Conservation (phyloP, 108 stramenopile genomes). For the Epithemia pelagica region DNA sequence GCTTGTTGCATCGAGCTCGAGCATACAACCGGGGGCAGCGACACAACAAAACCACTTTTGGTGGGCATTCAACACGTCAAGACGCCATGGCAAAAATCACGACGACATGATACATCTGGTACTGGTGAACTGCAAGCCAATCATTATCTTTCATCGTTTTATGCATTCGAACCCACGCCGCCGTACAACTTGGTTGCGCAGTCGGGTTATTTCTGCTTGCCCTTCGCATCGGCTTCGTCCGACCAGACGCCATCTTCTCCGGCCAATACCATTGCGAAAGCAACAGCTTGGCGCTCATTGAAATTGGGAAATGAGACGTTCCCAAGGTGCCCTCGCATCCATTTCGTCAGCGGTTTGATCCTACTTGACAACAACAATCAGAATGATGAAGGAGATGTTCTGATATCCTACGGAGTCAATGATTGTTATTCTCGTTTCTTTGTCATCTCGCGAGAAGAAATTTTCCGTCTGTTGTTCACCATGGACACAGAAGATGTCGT, state of each 20-base stretch:
- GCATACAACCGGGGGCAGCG: background rate
- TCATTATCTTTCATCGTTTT: conserved; percentile 13
- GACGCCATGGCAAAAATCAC: conserved; percentile 7
- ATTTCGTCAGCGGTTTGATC: conserved; percentile 37
- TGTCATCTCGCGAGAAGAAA: conserved; percentile 28
- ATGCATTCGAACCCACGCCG: conserved; percentile 12
- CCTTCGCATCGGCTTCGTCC: conserved; percentile 1
- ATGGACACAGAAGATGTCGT: no score
- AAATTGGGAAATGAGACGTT: background rate
- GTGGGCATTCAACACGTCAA: conserved; percentile 13
- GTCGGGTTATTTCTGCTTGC: conserved; percentile 20
- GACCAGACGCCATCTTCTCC: background rate
- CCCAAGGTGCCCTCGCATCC: conserved; percentile 37
- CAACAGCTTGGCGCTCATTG: conserved; percentile 3
- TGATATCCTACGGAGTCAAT: conserved; percentile 54
- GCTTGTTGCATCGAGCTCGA: conserved; percentile 11
- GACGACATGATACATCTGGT: background rate
- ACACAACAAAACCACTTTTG: background rate
- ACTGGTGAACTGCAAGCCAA: background rate
- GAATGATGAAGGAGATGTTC: conserved; percentile 5
- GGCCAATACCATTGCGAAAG: background rate
- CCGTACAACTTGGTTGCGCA: conserved; percentile 11
- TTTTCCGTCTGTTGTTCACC: conserved; percentile 4
- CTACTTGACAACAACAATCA: conserved; percentile 14
- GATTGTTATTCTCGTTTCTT: conserved; percentile 47